Conservation (phyloP, 768 basidiomycete species). For the Kwoniella europaea region DNA sequence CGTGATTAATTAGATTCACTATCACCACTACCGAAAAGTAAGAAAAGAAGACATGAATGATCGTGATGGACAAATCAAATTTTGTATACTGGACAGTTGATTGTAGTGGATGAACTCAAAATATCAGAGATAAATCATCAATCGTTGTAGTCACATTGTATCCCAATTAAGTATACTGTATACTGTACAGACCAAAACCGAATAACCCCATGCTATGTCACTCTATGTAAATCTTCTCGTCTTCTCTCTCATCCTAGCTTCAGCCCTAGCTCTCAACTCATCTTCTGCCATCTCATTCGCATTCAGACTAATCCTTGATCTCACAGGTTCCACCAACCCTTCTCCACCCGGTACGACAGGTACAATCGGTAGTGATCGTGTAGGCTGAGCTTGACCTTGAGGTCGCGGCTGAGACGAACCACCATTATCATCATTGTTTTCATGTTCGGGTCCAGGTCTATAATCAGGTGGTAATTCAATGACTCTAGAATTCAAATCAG, state of each 20-base stretch:
- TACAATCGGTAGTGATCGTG: neutral
- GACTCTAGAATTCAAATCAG: constrained; percentile 28
- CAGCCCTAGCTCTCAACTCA: constrained; percentile 38
- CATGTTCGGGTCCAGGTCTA: constrained; percentile 1
- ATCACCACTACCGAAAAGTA: no score
- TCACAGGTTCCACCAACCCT: neutral
- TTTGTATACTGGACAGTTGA: no score
- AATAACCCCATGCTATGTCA: no score
- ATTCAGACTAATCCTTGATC: neutral
- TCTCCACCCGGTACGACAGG: neutral
- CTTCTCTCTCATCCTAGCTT: constrained; percentile 42
- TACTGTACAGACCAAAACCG: no score
- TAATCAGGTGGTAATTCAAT: constrained; percentile 48
- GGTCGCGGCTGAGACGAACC: neutral
- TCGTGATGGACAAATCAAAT: no score
- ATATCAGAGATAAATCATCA: no score
- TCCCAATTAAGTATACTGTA: no score
- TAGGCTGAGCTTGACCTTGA: neutral
- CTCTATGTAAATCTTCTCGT: neutral
- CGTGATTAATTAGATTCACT: no score
- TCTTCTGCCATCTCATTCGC: constrained; percentile 18
- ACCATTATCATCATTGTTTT: neutral
- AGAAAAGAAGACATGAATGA: no score
- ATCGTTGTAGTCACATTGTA: no score
- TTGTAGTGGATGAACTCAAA: no score